A percentile compares a stretch with the other conserved stretches of the same genome.
Evolutionary conservation across 768 basidiomycete genomes (phyloP).

Genomic region (Lactifluus echinatus): DNA sequence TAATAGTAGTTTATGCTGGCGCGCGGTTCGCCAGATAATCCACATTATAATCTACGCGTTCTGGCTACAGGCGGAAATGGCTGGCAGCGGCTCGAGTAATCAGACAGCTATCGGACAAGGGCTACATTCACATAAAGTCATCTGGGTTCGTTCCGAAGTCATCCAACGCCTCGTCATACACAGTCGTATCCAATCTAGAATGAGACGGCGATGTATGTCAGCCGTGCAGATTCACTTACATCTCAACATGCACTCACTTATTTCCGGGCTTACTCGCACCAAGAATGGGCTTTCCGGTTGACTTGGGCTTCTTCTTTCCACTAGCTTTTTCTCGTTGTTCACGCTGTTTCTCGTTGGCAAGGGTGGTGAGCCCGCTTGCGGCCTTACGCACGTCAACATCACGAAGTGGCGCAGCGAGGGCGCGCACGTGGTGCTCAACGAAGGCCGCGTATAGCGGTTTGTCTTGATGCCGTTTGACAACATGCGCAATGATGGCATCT

Average conservation of each 20-base stretch:
- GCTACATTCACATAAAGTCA: slow-evolving; percentile 79
- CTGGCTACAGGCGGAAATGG: slow-evolving; percentile 3
- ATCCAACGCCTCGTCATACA: slow-evolving; percentile 86
- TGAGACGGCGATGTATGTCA: slow-evolving; percentile 15
- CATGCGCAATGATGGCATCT: slow-evolving; percentile 55
- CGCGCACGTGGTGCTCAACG: slow-evolving; percentile 74
- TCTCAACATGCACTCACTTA: slow-evolving; percentile 37
- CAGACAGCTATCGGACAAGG: slow-evolving; percentile 8
- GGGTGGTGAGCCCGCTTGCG: slow-evolving; percentile 70
- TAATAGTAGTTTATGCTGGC: slow-evolving; percentile 18
- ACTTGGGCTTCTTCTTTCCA: slow-evolving; percentile 85
- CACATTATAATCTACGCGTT: slow-evolving; percentile 10
- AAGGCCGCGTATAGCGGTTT: slow-evolving; percentile 82
- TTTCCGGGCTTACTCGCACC: slow-evolving; percentile 61
- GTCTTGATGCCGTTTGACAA: slow-evolving; percentile 70
- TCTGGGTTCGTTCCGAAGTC: slow-evolving; percentile 68
- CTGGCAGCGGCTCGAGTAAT: neutral
- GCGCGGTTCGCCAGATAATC: neutral
- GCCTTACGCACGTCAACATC: slow-evolving; percentile 91
- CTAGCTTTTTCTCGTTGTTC: slow-evolving; percentile 77
- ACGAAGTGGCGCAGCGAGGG: slow-evolving; percentile 66
- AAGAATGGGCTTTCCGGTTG: slow-evolving; percentile 60
- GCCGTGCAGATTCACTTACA: neutral
- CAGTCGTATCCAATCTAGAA: slow-evolving; percentile 61
- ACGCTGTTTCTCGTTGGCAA: slow-evolving; percentile 94